Evolutionary conservation across 495 filamentous ascomycete genomes (phyloP).

Genomic region (Aspergillus incahuasiensis): DNA sequence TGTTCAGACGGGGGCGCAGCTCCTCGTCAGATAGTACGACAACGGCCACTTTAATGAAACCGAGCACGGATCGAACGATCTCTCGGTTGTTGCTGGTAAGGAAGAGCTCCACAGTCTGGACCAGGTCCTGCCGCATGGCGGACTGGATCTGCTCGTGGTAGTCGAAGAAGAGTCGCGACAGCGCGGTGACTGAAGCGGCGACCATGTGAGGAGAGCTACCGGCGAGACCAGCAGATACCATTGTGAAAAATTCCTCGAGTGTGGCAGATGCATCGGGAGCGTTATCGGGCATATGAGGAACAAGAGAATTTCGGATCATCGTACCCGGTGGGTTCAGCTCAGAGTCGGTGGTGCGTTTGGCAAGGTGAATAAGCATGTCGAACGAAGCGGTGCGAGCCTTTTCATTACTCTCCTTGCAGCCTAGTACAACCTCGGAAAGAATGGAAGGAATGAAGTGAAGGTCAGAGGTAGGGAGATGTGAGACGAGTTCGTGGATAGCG

Average conservation of each 20-base stretch:
- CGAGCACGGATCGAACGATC: conserved; percentile 86
- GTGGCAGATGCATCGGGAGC: conserved; percentile 71
- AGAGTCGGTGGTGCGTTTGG: conserved; percentile 63
- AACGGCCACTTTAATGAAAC: conserved; percentile 93
- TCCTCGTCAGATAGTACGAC: conserved; percentile 74
- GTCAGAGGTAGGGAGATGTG: conserved; percentile 65
- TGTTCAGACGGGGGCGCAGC: conserved; percentile 65
- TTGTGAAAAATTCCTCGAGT: conserved; percentile 94
- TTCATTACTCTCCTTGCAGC: conserved; percentile 95
- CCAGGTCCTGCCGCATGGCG: conserved; percentile 65
- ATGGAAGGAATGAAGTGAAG: conserved; percentile 91
- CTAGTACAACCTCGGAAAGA: conserved; percentile 87
- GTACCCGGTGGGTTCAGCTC: conserved; percentile 57
- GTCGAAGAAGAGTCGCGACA: conserved; percentile 86
- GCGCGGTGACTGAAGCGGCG: conserved; percentile 84
- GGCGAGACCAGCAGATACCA: conserved; percentile 93
- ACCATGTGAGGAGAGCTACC: conserved; percentile 92
- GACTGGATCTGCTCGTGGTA: conserved; percentile 60
- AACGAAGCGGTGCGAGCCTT: conserved; percentile 85
- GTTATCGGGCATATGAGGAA: conserved; percentile 76
- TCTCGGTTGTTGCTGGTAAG: conserved; percentile 92
- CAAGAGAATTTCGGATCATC: conserved; percentile 73
- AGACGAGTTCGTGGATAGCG: conserved; percentile 73
- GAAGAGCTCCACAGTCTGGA: conserved; percentile 91
- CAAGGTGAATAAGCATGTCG: conserved; percentile 84